phyloP scores from a whole-genome alignment of 768 basidiomycete species.

The Russula earlei region DNA sequence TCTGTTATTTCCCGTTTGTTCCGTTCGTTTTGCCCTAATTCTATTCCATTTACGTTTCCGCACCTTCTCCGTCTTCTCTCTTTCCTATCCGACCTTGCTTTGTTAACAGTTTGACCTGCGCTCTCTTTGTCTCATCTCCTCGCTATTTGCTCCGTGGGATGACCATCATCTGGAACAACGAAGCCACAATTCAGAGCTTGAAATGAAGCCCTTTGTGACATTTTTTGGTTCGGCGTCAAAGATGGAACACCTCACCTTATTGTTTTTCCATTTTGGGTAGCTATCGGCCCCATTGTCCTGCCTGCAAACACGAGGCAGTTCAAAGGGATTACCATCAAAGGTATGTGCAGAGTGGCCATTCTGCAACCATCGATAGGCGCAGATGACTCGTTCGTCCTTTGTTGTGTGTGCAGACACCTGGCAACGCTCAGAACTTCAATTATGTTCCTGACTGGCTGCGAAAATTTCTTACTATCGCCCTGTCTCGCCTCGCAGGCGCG shows the following conservation, averaged over 20 bases:
- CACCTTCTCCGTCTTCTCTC: too few species aligned
- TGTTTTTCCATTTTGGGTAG: slow-evolving; percentile 9
- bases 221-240: neutral
- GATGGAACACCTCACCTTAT: neutral
- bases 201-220: neutral
- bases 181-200: slow-evolving; percentile 2
- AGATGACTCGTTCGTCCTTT: slow-evolving; percentile 5
- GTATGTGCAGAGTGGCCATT: neutral
- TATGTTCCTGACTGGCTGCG: neutral
- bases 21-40: slow-evolving; percentile 7
- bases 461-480: neutral
- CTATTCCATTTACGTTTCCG: too few species aligned
- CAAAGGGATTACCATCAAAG: slow-evolving; percentile 14
- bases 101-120: slow-evolving; percentile 5
- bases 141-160: slow-evolving; percentile 1
- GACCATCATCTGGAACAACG: slow-evolving; percentile 5
- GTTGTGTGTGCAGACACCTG: slow-evolving; percentile 3
- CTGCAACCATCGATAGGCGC: neutral
- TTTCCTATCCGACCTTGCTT: neutral
- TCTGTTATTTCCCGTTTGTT: neutral
- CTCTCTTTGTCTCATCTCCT: neutral
- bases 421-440: neutral
- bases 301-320: neutral
- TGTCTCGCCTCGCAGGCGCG: neutral
- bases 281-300: neutral